phyloP scores from a whole-genome alignment of 2,329 filamentous ascomycete genomes.

The Leptographium wingfieldii region DNA sequence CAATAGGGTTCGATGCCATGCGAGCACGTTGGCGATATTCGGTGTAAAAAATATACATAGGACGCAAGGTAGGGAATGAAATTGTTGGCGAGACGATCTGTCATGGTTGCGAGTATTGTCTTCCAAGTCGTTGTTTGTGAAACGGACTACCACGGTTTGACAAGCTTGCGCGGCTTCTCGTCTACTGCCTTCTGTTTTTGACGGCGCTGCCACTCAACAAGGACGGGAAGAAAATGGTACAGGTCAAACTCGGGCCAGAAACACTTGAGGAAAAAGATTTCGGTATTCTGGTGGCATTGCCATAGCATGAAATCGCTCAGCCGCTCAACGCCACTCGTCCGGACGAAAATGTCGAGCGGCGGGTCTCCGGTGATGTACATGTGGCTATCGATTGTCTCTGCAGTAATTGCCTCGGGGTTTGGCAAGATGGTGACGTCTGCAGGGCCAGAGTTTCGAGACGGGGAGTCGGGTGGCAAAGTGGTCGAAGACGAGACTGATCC shows the following conservation, averaged over 20 bases:
- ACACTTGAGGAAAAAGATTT: conserved; percentile 83
- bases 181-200: conserved; percentile 45
- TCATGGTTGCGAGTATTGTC: background rate
- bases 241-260: conserved; percentile 95
- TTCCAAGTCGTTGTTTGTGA: background rate
- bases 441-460: conserved; percentile 25
- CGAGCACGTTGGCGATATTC: background rate
- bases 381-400: conserved; percentile 68
- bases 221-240: conserved; percentile 81
- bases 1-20: background rate
- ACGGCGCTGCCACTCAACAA: conserved; percentile 77
- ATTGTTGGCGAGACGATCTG: background rate
- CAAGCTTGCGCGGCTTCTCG: conserved; percentile 24
- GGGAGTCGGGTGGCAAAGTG: conserved; percentile 40
- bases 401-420: conserved; percentile 79
- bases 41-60: background rate
- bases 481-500: conserved; percentile 49
- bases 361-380: conserved; percentile 80
- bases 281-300: conserved; percentile 89
- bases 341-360: conserved; percentile 78
- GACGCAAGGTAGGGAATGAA: background rate
- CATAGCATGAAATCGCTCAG: conserved; percentile 98
- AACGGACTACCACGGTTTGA: conserved; percentile 19
- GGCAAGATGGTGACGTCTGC: conserved; percentile 29
- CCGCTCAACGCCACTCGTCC: conserved; percentile 85